A percentile compares a stretch with the other conserved stretches of the same genome.
Evolutionary conservation across 345 rosid species (phyloP).

Genomic region (Balakata baccata): DNA sequence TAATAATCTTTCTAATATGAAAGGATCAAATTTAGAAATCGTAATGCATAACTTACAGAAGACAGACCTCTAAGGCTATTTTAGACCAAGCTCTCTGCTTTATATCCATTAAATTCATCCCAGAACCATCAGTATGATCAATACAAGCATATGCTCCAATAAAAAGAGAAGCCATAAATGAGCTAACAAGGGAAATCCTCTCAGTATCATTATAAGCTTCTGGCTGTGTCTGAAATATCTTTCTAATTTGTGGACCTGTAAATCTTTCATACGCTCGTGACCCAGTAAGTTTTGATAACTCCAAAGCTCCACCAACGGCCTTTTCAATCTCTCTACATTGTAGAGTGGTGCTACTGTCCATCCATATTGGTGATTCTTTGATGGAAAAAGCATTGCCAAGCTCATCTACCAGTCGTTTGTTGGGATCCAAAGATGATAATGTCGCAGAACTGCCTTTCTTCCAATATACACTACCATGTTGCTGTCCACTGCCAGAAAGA

Average conservation of each 20-base stretch:
- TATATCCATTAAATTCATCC: constrained; percentile 96
- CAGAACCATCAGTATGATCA: constrained; percentile 88
- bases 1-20: neutral
- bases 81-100: constrained; percentile 63
- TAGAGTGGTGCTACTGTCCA: constrained; percentile 81
- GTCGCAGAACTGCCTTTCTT: constrained; percentile 52
- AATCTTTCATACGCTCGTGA: constrained; percentile 78
- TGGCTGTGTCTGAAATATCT: constrained; percentile 45
- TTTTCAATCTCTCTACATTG: constrained; percentile 88
- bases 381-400: constrained; percentile 58
- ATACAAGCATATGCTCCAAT: constrained; percentile 75
- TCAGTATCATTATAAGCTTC: constrained; percentile 59
- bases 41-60: neutral
- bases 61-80: constrained; percentile 57
- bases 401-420: constrained; percentile 55
- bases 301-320: constrained; percentile 84
- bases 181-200: constrained; percentile 91
- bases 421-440: constrained; percentile 53
- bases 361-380: constrained; percentile 85
- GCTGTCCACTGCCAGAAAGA: constrained; percentile 95
- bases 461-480: constrained; percentile 98
- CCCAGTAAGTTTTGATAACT: constrained; percentile 66
- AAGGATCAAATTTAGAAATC: neutral
- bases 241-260: constrained; percentile 88
- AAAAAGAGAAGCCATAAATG: constrained; percentile 81